These are phyloP conservation scores for Agapanthus africanus DNA, from an alignment of 106 monocot genomes.

Conservation along the genomic window DNA sequence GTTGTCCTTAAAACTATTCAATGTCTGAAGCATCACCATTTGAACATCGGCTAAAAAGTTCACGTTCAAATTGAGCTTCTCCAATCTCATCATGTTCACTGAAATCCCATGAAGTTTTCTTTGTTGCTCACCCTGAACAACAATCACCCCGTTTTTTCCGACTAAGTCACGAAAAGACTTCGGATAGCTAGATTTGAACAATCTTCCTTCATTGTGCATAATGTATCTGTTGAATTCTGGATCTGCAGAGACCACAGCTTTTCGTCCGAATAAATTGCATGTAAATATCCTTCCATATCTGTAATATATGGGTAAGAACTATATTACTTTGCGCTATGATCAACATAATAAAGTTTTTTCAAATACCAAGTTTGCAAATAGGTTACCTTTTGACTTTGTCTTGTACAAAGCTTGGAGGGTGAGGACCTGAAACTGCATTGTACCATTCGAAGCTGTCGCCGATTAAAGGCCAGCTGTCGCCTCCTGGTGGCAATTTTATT, in stretches of 20 bases:
- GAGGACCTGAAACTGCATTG: conserved; percentile 23
- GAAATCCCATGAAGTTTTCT: conserved; percentile 40
- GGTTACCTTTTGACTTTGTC: conserved; percentile 28
- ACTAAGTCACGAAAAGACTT: conserved; percentile 41
- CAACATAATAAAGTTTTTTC: no score
- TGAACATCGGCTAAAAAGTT: conserved; percentile 21
- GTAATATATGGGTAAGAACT: background rate
- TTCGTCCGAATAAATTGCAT: conserved; percentile 31
- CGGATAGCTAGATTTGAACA: conserved; percentile 41
- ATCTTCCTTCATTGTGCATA: conserved; percentile 34
- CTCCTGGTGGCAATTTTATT: conserved; percentile 29
- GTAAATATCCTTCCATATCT: conserved; percentile 41
- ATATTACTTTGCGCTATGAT: no score
- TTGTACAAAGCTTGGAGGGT: conserved; percentile 34
- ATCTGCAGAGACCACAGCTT: conserved; percentile 41
- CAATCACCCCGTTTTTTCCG: conserved; percentile 34
- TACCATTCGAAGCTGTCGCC: conserved; percentile 27
- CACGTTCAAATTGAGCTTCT: conserved; percentile 17
- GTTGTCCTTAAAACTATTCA: conserved; percentile 15
- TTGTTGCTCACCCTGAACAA: conserved; percentile 39
- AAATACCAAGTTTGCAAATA: no score
- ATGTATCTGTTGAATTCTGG: conserved; percentile 35
- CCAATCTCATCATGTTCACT: conserved; percentile 25
- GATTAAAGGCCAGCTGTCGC: conserved; percentile 19
- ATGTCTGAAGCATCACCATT: conserved; percentile 26